Conservation (phyloP, 257 asterid species). For the Marsdenia floribunda region DNA sequence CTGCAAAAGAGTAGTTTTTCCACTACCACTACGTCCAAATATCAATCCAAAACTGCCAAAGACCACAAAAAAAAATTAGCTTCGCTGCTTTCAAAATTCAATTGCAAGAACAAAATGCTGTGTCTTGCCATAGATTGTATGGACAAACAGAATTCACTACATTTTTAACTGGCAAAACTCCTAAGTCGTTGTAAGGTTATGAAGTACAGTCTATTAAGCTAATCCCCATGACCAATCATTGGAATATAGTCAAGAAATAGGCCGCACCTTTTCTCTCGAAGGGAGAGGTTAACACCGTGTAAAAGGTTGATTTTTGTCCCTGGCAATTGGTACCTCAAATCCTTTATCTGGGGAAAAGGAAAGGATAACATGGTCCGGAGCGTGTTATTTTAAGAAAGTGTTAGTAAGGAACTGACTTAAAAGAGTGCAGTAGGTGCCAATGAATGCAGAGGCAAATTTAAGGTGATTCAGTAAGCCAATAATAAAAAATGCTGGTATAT, state of each 20-base stretch:
- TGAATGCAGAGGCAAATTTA: not conserved
- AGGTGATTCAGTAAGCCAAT: not conserved
- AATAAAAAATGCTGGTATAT: not conserved
- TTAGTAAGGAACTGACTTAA: not conserved
- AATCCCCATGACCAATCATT: not conserved
- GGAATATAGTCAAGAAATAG: not conserved
- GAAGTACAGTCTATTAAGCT: not conserved
- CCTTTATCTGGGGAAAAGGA: constrained; percentile 48
- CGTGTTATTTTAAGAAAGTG: not conserved
- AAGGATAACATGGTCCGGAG: not conserved
- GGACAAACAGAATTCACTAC: not conserved
- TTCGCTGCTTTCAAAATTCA: not conserved
- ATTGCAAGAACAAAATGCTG: not conserved
- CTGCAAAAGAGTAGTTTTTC: constrained; percentile 94
- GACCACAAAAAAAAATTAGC: not conserved
- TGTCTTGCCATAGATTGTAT: not conserved
- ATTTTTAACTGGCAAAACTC: not conserved
- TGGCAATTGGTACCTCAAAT: constrained; percentile 65
- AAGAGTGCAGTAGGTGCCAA: not conserved
- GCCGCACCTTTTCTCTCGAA: constrained; percentile 68
- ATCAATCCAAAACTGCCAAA: constrained; percentile 71
- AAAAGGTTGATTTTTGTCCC: constrained; percentile 77
- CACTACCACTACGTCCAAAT: constrained; percentile 95
- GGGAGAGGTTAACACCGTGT: constrained; percentile 57
- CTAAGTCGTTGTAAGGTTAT: not conserved